Base-by-base conservation (phyloP, 2,329 filamentous ascomycete genomes). In the Diaporthe batatas region DNA sequence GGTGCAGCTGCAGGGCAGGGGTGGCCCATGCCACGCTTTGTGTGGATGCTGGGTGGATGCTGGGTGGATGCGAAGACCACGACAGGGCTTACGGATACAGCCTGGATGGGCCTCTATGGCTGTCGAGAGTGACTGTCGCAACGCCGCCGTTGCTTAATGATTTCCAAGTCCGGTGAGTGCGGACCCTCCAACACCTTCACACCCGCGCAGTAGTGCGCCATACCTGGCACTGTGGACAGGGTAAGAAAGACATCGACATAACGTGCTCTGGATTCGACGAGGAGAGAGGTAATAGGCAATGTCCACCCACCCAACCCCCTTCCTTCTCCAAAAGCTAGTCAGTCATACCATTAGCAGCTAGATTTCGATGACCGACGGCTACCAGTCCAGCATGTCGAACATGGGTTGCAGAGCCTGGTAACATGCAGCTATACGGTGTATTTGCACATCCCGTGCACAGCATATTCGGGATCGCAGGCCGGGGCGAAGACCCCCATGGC, bases 31-130 rank as follows among this genome's bases (percentile, higher is more conserved):
- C 74, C 73, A 72, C 73, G 62, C 62, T 67, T 53, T 65, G 62
- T 51, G 53, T 75, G 76, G 54, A 70, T 53, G 23, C 44, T 59
- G 51, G 36, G 69, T 68, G 62, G 58, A 70, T 70, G 47, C 73
- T 74, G 70, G 68, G 49, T 70, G 74, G 77, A 69, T 78, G 77
- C 77, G 76, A 75, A 75, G 76, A 74, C 75, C 73, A 73, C 58
- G 76, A 77, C 72, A 72, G 77, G 77, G 76, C 76, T 77, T 67
- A 67, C 62, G 62, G 62, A 67, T 67, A 67, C 62, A 25, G 62
- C 75, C 55, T 70, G 55, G 68, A 70, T 62, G 68, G 47, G 32
- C 44, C 68, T 49, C 76, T 74, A 70, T 74, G 67, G 57, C 68
- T 71, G 72, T 70, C 65, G 67, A 71, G 75, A 76, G 72, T 76